phyloP scores from a whole-genome alignment of 1,139 yeast species.

The Protomyces inouyei region DNA sequence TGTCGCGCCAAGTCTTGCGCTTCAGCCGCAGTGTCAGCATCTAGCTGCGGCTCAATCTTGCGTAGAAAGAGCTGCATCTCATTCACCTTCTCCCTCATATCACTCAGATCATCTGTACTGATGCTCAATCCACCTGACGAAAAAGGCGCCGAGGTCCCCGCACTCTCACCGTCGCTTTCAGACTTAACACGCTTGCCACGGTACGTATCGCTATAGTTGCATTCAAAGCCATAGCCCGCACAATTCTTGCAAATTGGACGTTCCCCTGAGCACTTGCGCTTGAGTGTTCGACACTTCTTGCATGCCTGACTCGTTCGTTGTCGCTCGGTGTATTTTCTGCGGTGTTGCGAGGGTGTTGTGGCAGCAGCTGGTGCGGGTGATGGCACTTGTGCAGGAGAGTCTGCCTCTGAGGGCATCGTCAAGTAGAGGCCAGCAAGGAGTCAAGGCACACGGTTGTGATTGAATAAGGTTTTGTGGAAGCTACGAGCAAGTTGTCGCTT shows the following conservation, averaged over 20 bases:
- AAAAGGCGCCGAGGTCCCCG: neutral
- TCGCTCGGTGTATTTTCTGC: slow-evolving; percentile 24
- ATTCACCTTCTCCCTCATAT: neutral
- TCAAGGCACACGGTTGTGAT: no score
- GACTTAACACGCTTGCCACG: slow-evolving; percentile 20
- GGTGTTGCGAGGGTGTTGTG: neutral
- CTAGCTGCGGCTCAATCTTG: slow-evolving; percentile 14
- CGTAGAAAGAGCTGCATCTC: slow-evolving; percentile 7
- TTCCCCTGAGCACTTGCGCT: slow-evolving; percentile 24
- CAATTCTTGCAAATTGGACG: slow-evolving; percentile 24
- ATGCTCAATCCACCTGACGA: neutral
- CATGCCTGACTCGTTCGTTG: slow-evolving; percentile 26
- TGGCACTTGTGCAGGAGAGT: neutral
- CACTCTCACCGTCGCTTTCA: slow-evolving; percentile 17
- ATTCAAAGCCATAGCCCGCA: slow-evolving; percentile 22
- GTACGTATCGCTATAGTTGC: slow-evolving; percentile 18
- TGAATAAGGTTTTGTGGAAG: no score
- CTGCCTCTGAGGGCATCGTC: neutral
- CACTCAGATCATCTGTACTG: neutral
- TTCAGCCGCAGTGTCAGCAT: slow-evolving; percentile 3
- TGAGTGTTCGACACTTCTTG: slow-evolving; percentile 21
- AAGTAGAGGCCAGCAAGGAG: neutral
- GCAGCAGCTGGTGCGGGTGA: neutral
- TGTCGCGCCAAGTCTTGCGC: slow-evolving; percentile 1
- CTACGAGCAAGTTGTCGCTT: no score